These are phyloP conservation scores for Taphrina confusa DNA, from an alignment of 1,139 yeast species.

Conservation along the genomic window DNA sequence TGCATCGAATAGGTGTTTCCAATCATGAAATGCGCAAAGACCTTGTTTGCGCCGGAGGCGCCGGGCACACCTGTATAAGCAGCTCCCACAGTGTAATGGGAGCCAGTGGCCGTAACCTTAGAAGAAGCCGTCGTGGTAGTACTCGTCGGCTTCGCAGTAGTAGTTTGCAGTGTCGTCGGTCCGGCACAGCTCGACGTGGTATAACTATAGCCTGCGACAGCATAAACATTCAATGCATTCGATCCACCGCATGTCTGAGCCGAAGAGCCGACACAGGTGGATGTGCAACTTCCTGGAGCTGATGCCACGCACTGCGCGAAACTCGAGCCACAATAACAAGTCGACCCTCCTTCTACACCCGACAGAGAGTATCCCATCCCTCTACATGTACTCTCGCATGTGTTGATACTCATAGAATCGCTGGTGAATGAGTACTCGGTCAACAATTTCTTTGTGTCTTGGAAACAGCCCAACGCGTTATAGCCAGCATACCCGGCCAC, in stretches of 20 bases:
- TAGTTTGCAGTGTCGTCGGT: background rate
- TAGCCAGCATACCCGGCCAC: background rate
- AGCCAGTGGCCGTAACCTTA: background rate
- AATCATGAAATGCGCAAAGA: constrained; percentile 39
- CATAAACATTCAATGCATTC: constrained; percentile 5
- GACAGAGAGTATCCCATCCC: background rate
- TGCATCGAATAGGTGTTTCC: constrained; percentile 22
- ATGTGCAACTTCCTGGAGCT: background rate
- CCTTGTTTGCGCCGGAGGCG: constrained; percentile 24
- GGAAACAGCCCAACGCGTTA: background rate
- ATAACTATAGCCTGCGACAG: constrained; percentile 3
- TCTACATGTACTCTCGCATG: background rate
- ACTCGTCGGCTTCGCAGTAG: background rate
- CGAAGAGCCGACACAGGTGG: constrained; percentile 2
- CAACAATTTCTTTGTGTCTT: background rate
- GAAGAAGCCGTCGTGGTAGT: background rate
- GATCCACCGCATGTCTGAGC: background rate
- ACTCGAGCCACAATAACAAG: background rate
- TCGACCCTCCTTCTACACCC: constrained; percentile 1
- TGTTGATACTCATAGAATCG: background rate
- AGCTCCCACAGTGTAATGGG: background rate
- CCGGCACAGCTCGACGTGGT: background rate
- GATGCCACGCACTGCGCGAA: background rate
- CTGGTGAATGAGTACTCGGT: background rate
- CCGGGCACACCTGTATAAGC: constrained; percentile 20